Evolutionary conservation across 768 basidiomycete species (phyloP), one percentile per base, ranked within the genome.

Genomic region (Hebeloma cylindrosporum): DNA sequence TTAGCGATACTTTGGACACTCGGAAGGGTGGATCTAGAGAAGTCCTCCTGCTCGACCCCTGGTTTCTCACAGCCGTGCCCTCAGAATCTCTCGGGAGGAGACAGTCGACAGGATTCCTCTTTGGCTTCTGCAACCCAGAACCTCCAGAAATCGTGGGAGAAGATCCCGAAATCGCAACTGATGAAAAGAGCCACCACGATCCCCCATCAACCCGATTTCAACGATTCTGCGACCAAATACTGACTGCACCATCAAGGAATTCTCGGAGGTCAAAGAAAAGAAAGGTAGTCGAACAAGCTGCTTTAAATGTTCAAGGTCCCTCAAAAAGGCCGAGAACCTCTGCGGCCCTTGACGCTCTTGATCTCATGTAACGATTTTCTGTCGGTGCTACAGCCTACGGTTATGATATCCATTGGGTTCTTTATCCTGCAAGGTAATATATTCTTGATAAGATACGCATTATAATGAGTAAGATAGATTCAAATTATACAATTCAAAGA

Each of bases 321-420:
- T 6, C 43, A 3, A 50, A 50, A 23, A 45, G 21, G 33, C 25
- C 10, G 5, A 40, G 28, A 21, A 41, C 25, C 6, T 39, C 48
- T 26, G 38, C 48, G 23, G 25, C 37, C 18, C 23, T 49, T 9
- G 49, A 50, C 22, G 36, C 36, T 20, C 37, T 54, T 17, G 33
- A 48, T 26, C 40, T 40, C n/a, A 30, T 21, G 18, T 13, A 33
- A 20, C 3, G 31, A 25, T 32, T 13, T n/a, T 33, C 8, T 34
- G 14, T 18, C n/a, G 8, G 7, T 39, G 26, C 20, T 27, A 16
- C 23, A 23, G 43, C 33, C 6, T 28, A 34, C 14, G 13, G 9
- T 27, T 29, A 11, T 11, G 9, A 18, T 42, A 29, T 7, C 27
- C 7, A 21, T 31, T 31, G 5, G 36, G 10, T 13, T 17, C 14